Conservation (phyloP, 371 early-diverging fungal genomes). For the Zychaea mexicana region DNA sequence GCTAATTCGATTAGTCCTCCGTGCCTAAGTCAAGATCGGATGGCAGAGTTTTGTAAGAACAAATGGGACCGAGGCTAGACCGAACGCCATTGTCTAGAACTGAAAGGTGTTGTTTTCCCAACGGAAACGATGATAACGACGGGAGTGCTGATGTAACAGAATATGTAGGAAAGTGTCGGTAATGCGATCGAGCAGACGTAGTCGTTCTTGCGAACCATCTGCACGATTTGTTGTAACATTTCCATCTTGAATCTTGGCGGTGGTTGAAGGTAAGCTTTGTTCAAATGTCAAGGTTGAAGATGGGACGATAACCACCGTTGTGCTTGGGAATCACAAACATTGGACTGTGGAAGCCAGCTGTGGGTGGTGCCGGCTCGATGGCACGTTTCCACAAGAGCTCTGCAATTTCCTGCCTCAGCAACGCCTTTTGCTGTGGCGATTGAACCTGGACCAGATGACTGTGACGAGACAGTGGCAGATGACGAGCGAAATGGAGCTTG, state of each 20-base stretch:
- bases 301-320: slow-evolving; percentile 19
- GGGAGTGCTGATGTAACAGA: slow-evolving; percentile 17
- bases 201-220: slow-evolving; percentile 21
- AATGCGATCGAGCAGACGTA: slow-evolving; percentile 12
- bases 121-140: slow-evolving; percentile 22
- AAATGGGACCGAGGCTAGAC: slow-evolving; percentile 29
- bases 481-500: neutral
- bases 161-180: slow-evolving; percentile 26
- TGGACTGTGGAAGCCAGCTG: slow-evolving; percentile 13
- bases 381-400: slow-evolving; percentile 3
- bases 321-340: slow-evolving; percentile 28
- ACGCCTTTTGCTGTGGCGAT: neutral
- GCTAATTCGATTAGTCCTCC: no score
- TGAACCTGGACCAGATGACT: neutral
- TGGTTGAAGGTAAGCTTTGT: slow-evolving; percentile 9
- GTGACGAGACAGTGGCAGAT: neutral
- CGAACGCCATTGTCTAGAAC: slow-evolving; percentile 32
- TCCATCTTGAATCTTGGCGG: slow-evolving; percentile 31
- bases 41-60: slow-evolving; percentile 31
- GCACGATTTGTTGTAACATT: slow-evolving; percentile 13
- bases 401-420: slow-evolving; percentile 2
- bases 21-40: slow-evolving; percentile 30
- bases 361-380: slow-evolving; percentile 7
- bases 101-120: slow-evolving; percentile 25
- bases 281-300: slow-evolving; percentile 29